Percentiles rank a stretch among this genome's conserved stretches.
Conservation (phyloP, 129 eudicot species). For the Ambrosia artemisiifolia region DNA sequence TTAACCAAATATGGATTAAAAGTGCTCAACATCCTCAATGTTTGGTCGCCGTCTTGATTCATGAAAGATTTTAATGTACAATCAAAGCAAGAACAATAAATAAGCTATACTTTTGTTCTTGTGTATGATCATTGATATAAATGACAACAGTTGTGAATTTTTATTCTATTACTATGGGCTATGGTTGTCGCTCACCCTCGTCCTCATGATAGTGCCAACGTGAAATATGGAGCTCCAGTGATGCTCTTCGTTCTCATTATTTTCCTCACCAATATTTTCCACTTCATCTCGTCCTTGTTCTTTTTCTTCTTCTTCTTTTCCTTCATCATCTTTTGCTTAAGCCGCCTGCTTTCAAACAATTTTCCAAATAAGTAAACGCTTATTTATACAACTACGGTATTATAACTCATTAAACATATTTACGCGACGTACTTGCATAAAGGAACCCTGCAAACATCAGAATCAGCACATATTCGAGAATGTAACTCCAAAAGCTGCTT, state of each 20-base stretch:
- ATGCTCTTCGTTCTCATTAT: constrained; percentile 85
- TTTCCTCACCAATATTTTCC: constrained; percentile 82
- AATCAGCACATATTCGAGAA: constrained; percentile 71
- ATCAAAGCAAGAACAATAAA: constrained; percentile 19
- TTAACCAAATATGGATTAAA: neutral
- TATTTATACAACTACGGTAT: neutral
- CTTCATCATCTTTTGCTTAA: constrained; percentile 43
- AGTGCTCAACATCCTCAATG: constrained; percentile 6
- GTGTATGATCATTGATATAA: constrained; percentile 1
- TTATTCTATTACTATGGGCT: constrained; percentile 13
- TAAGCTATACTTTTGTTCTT: neutral
- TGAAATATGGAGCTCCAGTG: constrained; percentile 82
- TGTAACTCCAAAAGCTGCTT: constrained; percentile 95
- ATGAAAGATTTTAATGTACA: constrained; percentile 18
- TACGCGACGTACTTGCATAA: constrained; percentile 65
- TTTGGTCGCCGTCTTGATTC: constrained; percentile 15
- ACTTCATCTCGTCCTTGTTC: constrained; percentile 72
- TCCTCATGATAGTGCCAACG: constrained; percentile 43
- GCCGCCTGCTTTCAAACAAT: constrained; percentile 40
- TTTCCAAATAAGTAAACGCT: neutral
- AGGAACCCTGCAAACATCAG: constrained; percentile 83
- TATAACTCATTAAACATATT: neutral
- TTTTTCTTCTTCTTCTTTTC: constrained; percentile 40
- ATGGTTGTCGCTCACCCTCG: constrained; percentile 6
- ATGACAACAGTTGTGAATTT: constrained; percentile 3